Percentiles rank a stretch among this genome's conserved stretches.
Evolutionary conservation across 371 early-diverging fungal species (phyloP).

Genomic region (Mortierella sp.): DNA sequence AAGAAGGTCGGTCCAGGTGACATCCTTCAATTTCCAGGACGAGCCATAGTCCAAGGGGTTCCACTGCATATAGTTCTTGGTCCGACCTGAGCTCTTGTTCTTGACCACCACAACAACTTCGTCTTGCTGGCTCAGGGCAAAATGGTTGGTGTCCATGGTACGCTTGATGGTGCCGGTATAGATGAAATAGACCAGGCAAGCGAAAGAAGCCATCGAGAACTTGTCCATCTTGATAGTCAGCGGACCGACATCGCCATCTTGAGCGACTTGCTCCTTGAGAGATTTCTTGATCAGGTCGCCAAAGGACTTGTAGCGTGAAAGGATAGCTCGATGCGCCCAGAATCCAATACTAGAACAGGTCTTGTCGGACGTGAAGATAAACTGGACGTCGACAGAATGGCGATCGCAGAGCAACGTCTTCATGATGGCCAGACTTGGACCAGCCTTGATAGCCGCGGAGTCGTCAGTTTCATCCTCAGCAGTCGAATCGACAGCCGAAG

Average conservation of each 20-base stretch:
- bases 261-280: neutral
- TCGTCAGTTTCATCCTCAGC: neutral
- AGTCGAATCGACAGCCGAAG: neutral
- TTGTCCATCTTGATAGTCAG: neutral
- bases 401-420: constrained; percentile 8
- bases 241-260: neutral
- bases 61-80: constrained; percentile 8
- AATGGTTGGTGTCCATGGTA: neutral
- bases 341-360: neutral
- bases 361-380: constrained; percentile 10
- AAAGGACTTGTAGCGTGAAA: neutral
- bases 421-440: neutral
- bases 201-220: constrained; percentile 8
- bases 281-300: neutral
- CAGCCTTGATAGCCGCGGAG: neutral
- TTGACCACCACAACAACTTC: neutral
- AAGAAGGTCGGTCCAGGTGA: constrained; percentile 8
- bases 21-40: constrained; percentile 12
- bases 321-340: constrained; percentile 9
- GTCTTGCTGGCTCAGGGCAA: neutral
- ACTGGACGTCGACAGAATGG: constrained; percentile 9
- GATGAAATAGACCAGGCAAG: constrained; percentile 4
- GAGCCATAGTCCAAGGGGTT: neutral
- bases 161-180: constrained; percentile 12
- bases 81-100: neutral